These are phyloP conservation scores for Gentiana dahurica DNA, from an alignment of 257 asterid species.

Conservation along the genomic window DNA sequence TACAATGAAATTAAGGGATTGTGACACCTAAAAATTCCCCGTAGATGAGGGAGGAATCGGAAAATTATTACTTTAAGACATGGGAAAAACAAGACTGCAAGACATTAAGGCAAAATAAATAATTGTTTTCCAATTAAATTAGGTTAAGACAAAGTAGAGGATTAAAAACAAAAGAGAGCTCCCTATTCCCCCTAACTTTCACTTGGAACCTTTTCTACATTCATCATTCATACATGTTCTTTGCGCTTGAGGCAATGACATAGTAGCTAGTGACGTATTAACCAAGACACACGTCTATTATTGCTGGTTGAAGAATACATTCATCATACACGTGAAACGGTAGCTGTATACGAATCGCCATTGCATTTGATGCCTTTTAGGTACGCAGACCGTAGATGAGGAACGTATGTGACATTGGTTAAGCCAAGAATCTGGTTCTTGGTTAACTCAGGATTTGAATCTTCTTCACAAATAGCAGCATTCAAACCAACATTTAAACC, in stretches of 20 bases:
- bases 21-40: no score
- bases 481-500: conserved; percentile 70
- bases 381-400: conserved; percentile 38
- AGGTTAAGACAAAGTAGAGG: conserved; percentile 4
- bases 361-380: conserved; percentile 56
- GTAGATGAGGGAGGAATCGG: no score
- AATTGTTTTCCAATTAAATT: not conserved
- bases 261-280: no score
- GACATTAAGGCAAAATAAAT: no score
- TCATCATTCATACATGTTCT: conserved; percentile 7
- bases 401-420: conserved; percentile 35
- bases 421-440: conserved; percentile 32
- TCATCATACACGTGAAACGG: conserved; percentile 35
- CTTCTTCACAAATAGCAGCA: conserved; percentile 9
- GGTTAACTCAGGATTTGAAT: conserved; percentile 23
- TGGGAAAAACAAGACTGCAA: no score
- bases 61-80: no score
- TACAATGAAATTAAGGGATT: no score
- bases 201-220: no score
- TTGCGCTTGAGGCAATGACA: no score
- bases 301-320: no score
- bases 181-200: no score
- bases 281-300: no score
- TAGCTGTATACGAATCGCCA: conserved; percentile 46
- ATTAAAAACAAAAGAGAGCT: not conserved